Percentiles rank a stretch among this genome's conserved stretches.
These are phyloP conservation scores for Laetiporus sulphureus DNA, from an alignment of 1,284 basidiomycete species.

Conservation along the genomic window DNA sequence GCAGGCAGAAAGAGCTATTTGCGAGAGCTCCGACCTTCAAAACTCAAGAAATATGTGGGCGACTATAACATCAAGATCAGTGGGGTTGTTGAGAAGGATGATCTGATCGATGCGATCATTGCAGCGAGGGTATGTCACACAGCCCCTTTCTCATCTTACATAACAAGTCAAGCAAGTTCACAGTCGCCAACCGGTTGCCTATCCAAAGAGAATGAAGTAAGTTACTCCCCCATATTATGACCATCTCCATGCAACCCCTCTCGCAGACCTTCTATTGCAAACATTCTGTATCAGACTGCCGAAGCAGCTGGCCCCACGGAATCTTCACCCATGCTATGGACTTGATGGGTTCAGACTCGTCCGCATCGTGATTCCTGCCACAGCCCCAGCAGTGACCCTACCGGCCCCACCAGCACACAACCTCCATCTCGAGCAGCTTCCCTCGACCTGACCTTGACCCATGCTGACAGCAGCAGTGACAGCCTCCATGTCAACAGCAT, in stretches of 20 bases:
- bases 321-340: slow-evolving; percentile 42
- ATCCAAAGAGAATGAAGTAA: slow-evolving; percentile 44
- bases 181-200: slow-evolving; percentile 53
- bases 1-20: slow-evolving; percentile 52
- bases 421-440: slow-evolving; percentile 25
- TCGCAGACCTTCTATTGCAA: slow-evolving; percentile 51
- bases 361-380: slow-evolving; percentile 8
- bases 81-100: slow-evolving; percentile 67
- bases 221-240: slow-evolving; percentile 6
- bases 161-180: no score
- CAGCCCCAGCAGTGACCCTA: slow-evolving; percentile 17
- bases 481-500: slow-evolving; percentile 5
- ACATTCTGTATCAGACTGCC: slow-evolving; percentile 54
- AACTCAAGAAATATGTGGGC: slow-evolving; percentile 59
- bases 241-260: background rate
- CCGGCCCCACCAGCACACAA: slow-evolving; percentile 24
- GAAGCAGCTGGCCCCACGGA: slow-evolving; percentile 38
- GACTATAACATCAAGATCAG: slow-evolving; percentile 62
- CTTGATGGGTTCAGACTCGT: slow-evolving; percentile 27
- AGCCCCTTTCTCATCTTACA: no score
- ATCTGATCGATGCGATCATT: slow-evolving; percentile 59
- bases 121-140: slow-evolving; percentile 48
- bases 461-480: slow-evolving; percentile 13
- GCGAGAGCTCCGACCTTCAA: slow-evolving; percentile 45
- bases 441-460: slow-evolving; percentile 36